These are phyloP conservation scores for Hanseniaspora lachancei DNA, from an alignment of 805 yeast species.

Conservation along the genomic window DNA sequence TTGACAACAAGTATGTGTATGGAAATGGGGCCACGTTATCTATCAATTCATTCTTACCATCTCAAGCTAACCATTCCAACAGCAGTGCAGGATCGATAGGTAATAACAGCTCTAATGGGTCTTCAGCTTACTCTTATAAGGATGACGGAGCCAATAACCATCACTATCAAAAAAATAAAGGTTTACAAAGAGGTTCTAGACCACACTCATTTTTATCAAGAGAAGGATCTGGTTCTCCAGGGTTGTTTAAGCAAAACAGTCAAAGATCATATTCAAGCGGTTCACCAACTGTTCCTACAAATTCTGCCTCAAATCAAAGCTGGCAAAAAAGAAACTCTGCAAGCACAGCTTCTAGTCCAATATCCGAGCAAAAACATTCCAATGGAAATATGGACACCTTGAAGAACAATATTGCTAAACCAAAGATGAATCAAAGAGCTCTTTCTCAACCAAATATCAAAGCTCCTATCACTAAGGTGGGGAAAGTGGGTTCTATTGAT, in stretches of 20 bases:
- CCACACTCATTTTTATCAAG: constrained; percentile 5
- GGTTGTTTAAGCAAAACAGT: background rate
- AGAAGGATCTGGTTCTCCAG: constrained; percentile 8
- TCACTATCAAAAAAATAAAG: background rate
- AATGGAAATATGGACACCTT: background rate
- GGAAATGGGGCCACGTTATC: background rate
- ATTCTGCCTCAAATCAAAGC: background rate
- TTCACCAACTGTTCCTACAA: background rate
- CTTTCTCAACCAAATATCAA: constrained; percentile 7
- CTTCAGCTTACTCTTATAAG: background rate
- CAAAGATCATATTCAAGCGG: constrained; percentile 5
- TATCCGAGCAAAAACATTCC: background rate
- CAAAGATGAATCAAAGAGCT: constrained; percentile 11
- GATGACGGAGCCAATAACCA: background rate
- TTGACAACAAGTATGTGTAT: background rate
- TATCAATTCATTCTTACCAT: background rate
- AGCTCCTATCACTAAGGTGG: background rate
- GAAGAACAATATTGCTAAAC: background rate
- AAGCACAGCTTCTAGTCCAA: constrained; percentile 1
- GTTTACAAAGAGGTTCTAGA: constrained; percentile 1
- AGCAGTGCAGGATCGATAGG: background rate
- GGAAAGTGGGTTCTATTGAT: background rate
- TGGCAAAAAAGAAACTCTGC: constrained; percentile 3
- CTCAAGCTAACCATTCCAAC: background rate
- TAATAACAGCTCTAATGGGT: background rate